A percentile compares a stretch with the other conserved stretches of the same genome.
Conservation (phyloP, 768 basidiomycete species). For the Podaxis rugospora region DNA sequence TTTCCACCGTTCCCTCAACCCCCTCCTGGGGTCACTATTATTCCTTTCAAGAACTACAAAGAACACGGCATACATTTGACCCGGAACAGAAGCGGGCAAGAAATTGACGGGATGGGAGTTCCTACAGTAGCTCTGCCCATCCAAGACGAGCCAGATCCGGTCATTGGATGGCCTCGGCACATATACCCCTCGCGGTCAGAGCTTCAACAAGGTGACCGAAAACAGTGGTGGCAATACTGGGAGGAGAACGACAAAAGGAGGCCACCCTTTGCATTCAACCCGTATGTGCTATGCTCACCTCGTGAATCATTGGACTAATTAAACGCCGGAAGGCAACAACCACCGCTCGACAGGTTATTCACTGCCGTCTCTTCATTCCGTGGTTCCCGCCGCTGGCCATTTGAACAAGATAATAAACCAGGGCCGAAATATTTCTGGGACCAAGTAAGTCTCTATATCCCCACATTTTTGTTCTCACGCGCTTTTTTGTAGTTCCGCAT, state of each 20-base stretch:
- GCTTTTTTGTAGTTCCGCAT: neutral
- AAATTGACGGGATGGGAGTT: slow-evolving; percentile 1
- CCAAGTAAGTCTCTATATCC: neutral
- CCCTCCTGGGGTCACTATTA: neutral
- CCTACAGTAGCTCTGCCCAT: slow-evolving; percentile 4
- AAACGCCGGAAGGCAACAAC: neutral
- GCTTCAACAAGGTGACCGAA: neutral
- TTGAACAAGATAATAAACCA: neutral
- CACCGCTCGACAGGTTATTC: neutral
- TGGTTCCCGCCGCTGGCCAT: slow-evolving; percentile 1
- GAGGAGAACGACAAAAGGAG: neutral
- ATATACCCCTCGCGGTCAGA: neutral
- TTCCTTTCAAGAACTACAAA: slow-evolving; percentile 2
- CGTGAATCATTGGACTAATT: neutral
- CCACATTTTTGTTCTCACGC: neutral
- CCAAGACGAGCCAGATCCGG: neutral
- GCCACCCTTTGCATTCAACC: neutral
- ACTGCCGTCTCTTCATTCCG: neutral
- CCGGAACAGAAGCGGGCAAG: neutral
- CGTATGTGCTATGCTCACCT: neutral
- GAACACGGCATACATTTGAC: slow-evolving; percentile 2
- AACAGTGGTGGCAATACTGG: slow-evolving; percentile 8
- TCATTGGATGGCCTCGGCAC: neutral
- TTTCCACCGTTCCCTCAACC: neutral
- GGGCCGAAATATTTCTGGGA: slow-evolving; percentile 7